Base-by-base conservation (phyloP, 2,329 filamentous ascomycete genomes). In the Aschersonia sp. region DNA sequence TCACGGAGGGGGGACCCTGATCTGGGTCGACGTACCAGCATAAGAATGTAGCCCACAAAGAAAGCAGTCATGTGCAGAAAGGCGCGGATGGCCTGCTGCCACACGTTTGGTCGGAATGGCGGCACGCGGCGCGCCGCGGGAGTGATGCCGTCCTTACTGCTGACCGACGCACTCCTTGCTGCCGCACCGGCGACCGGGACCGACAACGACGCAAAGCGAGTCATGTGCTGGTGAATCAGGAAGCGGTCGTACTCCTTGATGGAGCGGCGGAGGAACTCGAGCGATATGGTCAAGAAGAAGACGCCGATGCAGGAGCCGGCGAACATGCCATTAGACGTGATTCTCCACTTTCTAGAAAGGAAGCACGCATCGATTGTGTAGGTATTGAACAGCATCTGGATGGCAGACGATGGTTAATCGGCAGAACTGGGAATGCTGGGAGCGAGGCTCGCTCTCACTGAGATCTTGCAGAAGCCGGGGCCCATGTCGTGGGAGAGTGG, bases 351-450 rank as follows among this genome's bases (percentile, higher is more conserved):
- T 6, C 60, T 55, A 30, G 82, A 66, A 58, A 92, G 73, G 71
- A 92, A 90, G 55, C 63, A 87, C 22, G 80, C 65, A 59, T 84
- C 79, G 59, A 84, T 68, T 4, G 80, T 83, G 61, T 84, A 72
- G 81, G 82, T 86, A 62, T 87, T 88, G 82, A 83, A 87, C 41
- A 86, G 68, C 84, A 87, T 88, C 81, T 85, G 49, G 14, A 14
- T 14, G 14, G 14, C 14, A 14, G 14, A 14, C 14, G 14, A 14
- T 14, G 14, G 14, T 14, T 14, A 14, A 14, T 14, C 14, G 14
- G 14, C 14, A 14, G 14, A 14, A 14, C 14, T 14, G 14, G 14
- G 14, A 14, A 14, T 14, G 14, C 14, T 14, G 14, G 14, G 14
- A 14, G 6, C 14, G 12, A 31, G n/a, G 29, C 11, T 4, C 4